phyloP scores from a whole-genome alignment of 768 basidiomycete species.

The Collybia sp. region DNA sequence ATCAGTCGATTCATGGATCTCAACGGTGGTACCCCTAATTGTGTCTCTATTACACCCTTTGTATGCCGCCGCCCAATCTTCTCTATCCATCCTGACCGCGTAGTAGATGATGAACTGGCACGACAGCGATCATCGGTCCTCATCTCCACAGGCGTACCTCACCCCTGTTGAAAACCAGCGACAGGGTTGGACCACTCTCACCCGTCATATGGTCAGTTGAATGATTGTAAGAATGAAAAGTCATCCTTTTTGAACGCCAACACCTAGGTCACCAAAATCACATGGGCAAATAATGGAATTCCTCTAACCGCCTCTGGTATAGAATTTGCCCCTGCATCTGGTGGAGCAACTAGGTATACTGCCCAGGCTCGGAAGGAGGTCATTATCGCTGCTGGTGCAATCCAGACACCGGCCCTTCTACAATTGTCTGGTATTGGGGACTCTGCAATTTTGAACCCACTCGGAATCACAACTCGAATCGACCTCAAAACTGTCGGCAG shows the following conservation, averaged over 20 bases:
- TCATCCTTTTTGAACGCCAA: neutral
- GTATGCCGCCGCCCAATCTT: conserved; percentile 19
- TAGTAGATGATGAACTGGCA: conserved; percentile 42
- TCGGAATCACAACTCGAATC: conserved; percentile 43
- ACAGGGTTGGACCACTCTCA: conserved; percentile 46
- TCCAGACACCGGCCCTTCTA: conserved; percentile 41
- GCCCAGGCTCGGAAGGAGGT: conserved; percentile 43
- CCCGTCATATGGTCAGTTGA: conserved; percentile 27
- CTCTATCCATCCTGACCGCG: neutral
- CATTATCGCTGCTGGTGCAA: conserved; percentile 50
- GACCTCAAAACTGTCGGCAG: conserved; percentile 46
- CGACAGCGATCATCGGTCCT: conserved; percentile 46
- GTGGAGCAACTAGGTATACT: conserved; percentile 30
- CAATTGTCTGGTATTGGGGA: conserved; percentile 59
- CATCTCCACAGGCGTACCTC: conserved; percentile 49
- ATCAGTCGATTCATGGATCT: conserved; percentile 44
- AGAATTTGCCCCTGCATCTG: conserved; percentile 36
- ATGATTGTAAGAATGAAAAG: neutral
- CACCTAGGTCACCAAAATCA: conserved; percentile 39
- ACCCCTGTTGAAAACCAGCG: conserved; percentile 44
- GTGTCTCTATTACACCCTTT: conserved; percentile 50
- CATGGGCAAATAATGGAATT: conserved; percentile 26
- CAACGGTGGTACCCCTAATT: conserved; percentile 52
- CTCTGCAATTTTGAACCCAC: conserved; percentile 32
- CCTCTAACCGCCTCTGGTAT: conserved; percentile 42